Evolutionary conservation across 441 rosid species (phyloP), one percentile per base, ranked within the genome.

Genomic region (Eugenia klotzschiana): DNA sequence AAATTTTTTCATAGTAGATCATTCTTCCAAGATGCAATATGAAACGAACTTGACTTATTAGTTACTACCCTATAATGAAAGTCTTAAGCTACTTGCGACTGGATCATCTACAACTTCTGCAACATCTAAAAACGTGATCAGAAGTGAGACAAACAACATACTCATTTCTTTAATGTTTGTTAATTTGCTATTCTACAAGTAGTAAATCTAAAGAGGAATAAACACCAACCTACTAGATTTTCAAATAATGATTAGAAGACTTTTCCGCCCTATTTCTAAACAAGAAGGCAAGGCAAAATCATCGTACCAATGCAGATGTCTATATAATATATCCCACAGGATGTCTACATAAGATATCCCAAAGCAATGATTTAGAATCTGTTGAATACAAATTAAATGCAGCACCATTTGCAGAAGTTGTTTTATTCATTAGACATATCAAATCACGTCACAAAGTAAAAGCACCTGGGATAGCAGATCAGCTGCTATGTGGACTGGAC

Each of bases 391-490:
- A n/a, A 55, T 55, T 1, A n/a, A n/a, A 55, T 4, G 27, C 27
- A 55, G 3, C 7, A 55, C 58, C 15, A 0, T 55, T 55, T 55
- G 58, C 1, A 72, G 8, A 41, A 40, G n/a, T 41, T 41, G 26
- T 74, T 10, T 22, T 41, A 29, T 74, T 74, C 26, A 74, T 22
- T 16, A 41, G 26, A 74, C 13, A 50, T 27, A 27, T 14, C 8
- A 25, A 79, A n/a, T 40, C 81, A 83, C 50, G 7, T 49, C 55
- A 58, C 85, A 72, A 81, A 41, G 83, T 74, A 51, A 84, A 84
- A 81, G 51, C 84, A 96, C 98, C 98, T 96, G 98, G 74, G 98
- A 96, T 74, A 95, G 92, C 85, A 96, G 91, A 89, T 96, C 98
- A 7, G 96, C 93, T 86, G 99, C 98, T 89, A 95, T 91, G 89